These are phyloP conservation scores for Phaseolus lunatus DNA, from an alignment of 306 rosid genomes.

Conservation along the genomic window DNA sequence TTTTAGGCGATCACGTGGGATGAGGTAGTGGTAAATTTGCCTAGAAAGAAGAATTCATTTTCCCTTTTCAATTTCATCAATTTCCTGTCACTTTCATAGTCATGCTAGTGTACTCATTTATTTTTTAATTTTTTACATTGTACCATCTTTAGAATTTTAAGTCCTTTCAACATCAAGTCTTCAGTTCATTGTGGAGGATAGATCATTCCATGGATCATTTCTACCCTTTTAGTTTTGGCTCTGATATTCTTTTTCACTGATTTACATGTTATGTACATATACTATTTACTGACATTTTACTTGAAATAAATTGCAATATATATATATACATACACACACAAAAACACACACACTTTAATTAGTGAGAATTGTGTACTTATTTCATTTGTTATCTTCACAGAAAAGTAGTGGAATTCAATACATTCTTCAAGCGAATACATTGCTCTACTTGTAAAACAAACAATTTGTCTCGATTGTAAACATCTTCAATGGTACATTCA, in stretches of 20 bases:
- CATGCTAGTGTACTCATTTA: conserved; percentile 32
- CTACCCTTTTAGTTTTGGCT: background rate
- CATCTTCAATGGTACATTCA: background rate
- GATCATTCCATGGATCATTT: conserved; percentile 35
- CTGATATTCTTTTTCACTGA: conserved; percentile 23
- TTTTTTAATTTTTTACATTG: conserved; percentile 29
- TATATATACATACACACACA: background rate
- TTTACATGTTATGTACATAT: conserved; percentile 40
- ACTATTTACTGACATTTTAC: conserved; percentile 9
- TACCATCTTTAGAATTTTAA: conserved; percentile 18
- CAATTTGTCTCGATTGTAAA: background rate
- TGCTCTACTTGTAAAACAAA: background rate
- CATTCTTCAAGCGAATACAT: background rate
- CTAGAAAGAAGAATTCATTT: conserved; percentile 5
- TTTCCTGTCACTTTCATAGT: conserved; percentile 27
- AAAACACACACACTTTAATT: too few species aligned
- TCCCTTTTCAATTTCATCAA: background rate
- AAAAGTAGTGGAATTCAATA: background rate
- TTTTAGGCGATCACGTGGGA: conserved; percentile 23
- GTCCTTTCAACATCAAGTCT: conserved; percentile 14
- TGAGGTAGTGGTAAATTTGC: conserved; percentile 21
- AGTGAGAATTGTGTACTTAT: conserved; percentile 8
- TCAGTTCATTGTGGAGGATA: conserved; percentile 27
- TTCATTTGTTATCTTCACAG: conserved; percentile 15
- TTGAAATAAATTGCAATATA: conserved; percentile 34